Base-by-base conservation (phyloP, 2,329 filamentous ascomycete genomes). In the Scedosporium boydii region DNA sequence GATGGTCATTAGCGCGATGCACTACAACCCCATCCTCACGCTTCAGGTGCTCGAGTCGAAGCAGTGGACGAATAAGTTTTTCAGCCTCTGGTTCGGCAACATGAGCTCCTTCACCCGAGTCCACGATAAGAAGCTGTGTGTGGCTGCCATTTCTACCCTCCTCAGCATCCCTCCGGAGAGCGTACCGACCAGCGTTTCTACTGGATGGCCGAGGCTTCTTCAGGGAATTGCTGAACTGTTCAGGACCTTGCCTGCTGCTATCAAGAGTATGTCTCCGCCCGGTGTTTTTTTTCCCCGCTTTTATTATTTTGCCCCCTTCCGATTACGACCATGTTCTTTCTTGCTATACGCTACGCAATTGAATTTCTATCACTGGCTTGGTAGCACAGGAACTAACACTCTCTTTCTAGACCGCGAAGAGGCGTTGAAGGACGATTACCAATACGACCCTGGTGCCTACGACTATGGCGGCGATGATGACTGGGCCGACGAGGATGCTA, bases 51-150 rank as follows among this genome's bases (percentile, higher is more conserved):
- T 99, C n/a, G 95, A 99, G 77, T 78, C 82, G 61, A 93, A 96
- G 70, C 88, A 86, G 64, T 97, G 93, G 93, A 98, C 95, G 6
- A 98, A 98, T 77, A 96, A 96, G 72, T 99, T 99, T 79, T 99
- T 99, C 80, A 96, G 91, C 76, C 79, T 96, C 64, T 99, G 95
- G 95, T 99, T 99, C 75, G 91, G 91, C 51, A 96, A 88, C 77
- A 99, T 99, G 78, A 89, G 96, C 65, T 88, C 86, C 70, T 98
- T 99, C 78, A 90, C 86, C 60, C 85, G 95, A 51, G 95, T 99
- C 2, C 95, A 99, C 73, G 95, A 99, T 80, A 99, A 99, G 84
- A 99, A 97, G 81, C 82, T 99, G 27, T 97, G 91, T 65, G 97
- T 99, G 69, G 90, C 93, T 18, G 93, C 93, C 57, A 98, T 99